Evolutionary conservation across 2,329 filamentous ascomycete genomes (phyloP).

Genomic region (Fusarium lateritium): DNA sequence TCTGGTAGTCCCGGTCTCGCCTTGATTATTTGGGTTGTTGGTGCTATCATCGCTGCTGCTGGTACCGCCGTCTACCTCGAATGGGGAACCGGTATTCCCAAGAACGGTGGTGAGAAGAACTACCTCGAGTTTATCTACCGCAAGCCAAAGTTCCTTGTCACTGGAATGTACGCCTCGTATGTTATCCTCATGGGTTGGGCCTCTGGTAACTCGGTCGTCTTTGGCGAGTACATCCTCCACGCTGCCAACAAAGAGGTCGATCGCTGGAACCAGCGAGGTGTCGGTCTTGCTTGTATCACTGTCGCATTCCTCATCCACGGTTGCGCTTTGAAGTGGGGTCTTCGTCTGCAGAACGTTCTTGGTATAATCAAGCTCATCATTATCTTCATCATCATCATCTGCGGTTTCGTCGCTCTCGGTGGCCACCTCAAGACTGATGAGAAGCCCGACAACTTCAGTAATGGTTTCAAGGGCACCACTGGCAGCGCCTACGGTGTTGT

Average conservation of each 20-base stretch:
- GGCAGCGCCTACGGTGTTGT: conserved; percentile 76
- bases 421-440: conserved; percentile 71
- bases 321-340: conserved; percentile 73
- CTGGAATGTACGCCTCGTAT: conserved; percentile 72
- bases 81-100: conserved; percentile 75
- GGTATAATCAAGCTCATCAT: conserved; percentile 77
- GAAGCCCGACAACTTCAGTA: conserved; percentile 73
- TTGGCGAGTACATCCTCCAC: conserved; percentile 79
- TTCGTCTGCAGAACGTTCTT: conserved; percentile 76
- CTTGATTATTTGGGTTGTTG: conserved; percentile 74
- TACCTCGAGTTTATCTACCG: conserved; percentile 77
- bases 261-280: conserved; percentile 76
- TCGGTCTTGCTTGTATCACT: conserved; percentile 78
- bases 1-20: conserved; percentile 74
- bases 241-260: conserved; percentile 73
- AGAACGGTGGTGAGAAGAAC: conserved; percentile 77
- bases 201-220: conserved; percentile 77
- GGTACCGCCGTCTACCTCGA: conserved; percentile 77
- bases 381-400: conserved; percentile 75
- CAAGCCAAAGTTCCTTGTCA: conserved; percentile 72
- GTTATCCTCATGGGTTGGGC: conserved; percentile 76
- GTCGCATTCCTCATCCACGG: conserved; percentile 76
- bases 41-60: conserved; percentile 72
- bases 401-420: conserved; percentile 73
- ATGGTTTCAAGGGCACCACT: conserved; percentile 76